phyloP scores from a whole-genome alignment of 257 asterid genomes.

The Echites panduratus region DNA sequence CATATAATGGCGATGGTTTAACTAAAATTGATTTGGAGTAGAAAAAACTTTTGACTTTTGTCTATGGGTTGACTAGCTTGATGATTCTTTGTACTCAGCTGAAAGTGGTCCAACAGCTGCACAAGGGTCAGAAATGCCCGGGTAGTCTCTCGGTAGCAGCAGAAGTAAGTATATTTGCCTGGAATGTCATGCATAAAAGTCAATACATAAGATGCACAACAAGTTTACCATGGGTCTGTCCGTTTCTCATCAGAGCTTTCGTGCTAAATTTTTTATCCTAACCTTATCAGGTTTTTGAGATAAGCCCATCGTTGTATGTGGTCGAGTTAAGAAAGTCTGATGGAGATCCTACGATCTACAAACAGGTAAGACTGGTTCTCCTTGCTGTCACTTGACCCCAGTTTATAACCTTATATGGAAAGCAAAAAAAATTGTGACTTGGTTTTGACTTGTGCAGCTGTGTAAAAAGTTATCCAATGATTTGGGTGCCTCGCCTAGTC shows the following conservation, averaged over 20 bases:
- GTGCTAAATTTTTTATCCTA: not conserved
- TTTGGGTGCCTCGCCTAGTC: conserved; percentile 61
- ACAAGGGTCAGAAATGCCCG: conserved; percentile 42
- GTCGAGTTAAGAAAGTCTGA: conserved; percentile 80
- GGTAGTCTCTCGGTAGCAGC: conserved; percentile 62
- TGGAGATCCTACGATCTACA: conserved; percentile 67
- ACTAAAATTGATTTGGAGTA: not conserved
- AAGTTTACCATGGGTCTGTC: not conserved
- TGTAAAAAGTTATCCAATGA: conserved; percentile 71
- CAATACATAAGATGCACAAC: not conserved
- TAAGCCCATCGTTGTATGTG: conserved; percentile 69
- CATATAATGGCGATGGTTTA: not conserved
- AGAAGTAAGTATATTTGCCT: conserved; percentile 50
- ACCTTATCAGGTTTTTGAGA: conserved; percentile 68
- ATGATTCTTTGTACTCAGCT: conserved; percentile 37
- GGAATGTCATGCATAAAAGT: not conserved
- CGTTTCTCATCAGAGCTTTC: not conserved
- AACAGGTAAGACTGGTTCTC: conserved; percentile 46
- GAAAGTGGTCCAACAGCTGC: conserved; percentile 56
- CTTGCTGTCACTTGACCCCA: not conserved
- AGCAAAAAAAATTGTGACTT: not conserved
- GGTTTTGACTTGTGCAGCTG: conserved; percentile 38
- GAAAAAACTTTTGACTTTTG: not conserved
- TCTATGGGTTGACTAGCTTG: not conserved
- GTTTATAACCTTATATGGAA: not conserved